These are phyloP conservation scores for Colletotrichum musicola DNA, from an alignment of 2,329 filamentous ascomycete species.

Conservation along the genomic window DNA sequence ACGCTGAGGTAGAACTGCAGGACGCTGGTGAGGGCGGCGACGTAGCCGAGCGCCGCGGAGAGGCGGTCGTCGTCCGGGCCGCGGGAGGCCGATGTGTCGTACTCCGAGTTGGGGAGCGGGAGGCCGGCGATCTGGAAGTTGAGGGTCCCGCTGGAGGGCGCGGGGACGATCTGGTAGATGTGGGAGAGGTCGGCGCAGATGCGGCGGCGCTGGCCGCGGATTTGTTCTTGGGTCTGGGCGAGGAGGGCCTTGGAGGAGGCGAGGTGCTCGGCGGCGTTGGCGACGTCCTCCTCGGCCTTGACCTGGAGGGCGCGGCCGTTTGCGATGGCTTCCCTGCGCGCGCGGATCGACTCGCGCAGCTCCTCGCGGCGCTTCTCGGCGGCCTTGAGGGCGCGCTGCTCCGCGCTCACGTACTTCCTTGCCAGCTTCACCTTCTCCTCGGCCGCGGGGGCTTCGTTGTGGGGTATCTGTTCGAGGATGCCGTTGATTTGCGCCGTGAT, in stretches of 20 bases:
- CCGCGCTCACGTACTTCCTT: constrained; percentile 68
- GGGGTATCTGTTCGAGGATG: constrained; percentile 58
- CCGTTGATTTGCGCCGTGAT: constrained; percentile 84
- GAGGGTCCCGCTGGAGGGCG: constrained; percentile 69
- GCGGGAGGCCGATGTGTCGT: constrained; percentile 64
- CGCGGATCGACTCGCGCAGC: constrained; percentile 73
- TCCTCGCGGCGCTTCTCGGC: constrained; percentile 75
- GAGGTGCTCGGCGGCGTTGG: constrained; percentile 71
- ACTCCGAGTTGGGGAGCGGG: constrained; percentile 82
- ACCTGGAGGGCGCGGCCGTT: constrained; percentile 71
- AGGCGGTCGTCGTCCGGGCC: constrained; percentile 73
- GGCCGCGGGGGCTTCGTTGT: constrained; percentile 60
- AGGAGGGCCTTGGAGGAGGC: constrained; percentile 67
- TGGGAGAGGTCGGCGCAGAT: constrained; percentile 85
- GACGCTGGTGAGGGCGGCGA: constrained; percentile 79
- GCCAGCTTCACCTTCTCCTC: constrained; percentile 62
- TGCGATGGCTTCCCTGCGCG: constrained; percentile 76
- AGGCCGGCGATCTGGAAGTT: constrained; percentile 87
- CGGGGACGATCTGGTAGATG: constrained; percentile 85
- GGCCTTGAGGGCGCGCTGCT: constrained; percentile 74
- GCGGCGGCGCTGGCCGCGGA: constrained; percentile 87
- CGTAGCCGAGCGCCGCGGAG: constrained; percentile 85
- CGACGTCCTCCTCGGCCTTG: constrained; percentile 70
- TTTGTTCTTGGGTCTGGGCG: constrained; percentile 70
- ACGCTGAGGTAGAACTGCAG: constrained; percentile 86